phyloP scores from a whole-genome alignment of 179 eudicot genomes.

The Patellifolia procumbens region DNA sequence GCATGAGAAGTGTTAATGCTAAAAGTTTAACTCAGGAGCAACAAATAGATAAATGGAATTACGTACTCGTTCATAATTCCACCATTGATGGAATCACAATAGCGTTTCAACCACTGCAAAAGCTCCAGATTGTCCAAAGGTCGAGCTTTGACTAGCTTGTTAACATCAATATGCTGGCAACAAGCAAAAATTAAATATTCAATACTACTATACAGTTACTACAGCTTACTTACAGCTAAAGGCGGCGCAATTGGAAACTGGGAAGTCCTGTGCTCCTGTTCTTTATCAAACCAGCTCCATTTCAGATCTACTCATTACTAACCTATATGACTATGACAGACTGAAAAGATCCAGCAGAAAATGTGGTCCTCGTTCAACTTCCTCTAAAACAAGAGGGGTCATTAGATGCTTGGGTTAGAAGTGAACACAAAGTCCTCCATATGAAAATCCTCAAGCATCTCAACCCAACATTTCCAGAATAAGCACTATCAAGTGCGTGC shows the following conservation, averaged over 20 bases:
- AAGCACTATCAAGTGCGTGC: not conserved
- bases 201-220: not conserved
- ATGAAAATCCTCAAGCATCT: not conserved
- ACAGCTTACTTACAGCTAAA: not conserved
- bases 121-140: slow-evolving; percentile 94
- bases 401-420: too few species aligned
- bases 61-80: slow-evolving; percentile 89
- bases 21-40: not conserved
- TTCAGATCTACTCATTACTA: not conserved
- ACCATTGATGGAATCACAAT: slow-evolving; percentile 84
- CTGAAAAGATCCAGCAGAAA: not conserved
- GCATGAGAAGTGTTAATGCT: not conserved
- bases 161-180: slow-evolving; percentile 85
- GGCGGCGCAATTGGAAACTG: not conserved
- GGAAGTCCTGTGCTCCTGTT: not conserved
- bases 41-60: not conserved
- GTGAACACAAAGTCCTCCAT: slow-evolving; percentile 1
- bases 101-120: slow-evolving; percentile 94
- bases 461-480: not conserved
- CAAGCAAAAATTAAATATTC: not conserved
- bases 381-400: not conserved
- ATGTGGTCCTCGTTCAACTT: not conserved
- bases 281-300: not conserved
- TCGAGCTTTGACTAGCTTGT: slow-evolving; percentile 79
- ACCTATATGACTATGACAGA: not conserved